phyloP scores from a whole-genome alignment of 805 yeast species.

The Candida krabiensis region DNA sequence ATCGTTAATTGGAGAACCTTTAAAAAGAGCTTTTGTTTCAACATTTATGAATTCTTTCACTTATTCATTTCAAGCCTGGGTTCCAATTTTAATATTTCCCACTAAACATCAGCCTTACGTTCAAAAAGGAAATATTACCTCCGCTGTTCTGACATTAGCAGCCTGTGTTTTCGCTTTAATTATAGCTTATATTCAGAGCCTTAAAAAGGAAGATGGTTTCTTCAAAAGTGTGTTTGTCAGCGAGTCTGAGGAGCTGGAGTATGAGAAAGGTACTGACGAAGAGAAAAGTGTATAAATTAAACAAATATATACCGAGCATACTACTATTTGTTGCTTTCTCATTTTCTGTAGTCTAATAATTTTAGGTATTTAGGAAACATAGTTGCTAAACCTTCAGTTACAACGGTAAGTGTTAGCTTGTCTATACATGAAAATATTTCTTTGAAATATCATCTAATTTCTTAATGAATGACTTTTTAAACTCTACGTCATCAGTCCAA shows the following conservation, averaged over 20 bases:
- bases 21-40: conserved; percentile 1
- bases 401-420: too few species aligned
- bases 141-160: not conserved
- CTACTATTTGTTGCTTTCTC: too few species aligned
- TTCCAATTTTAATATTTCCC: not conserved
- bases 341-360: too few species aligned
- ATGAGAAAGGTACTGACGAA: too few species aligned
- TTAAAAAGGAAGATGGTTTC: not conserved
- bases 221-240: not conserved
- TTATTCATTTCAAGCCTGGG: conserved; percentile 1
- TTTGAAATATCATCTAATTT: conserved; percentile 13
- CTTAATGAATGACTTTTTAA: conserved; percentile 13
- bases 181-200: not conserved
- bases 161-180: not conserved
- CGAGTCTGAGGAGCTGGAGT: too few species aligned
- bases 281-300: too few species aligned
- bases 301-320: too few species aligned
- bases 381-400: too few species aligned
- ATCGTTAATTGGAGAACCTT: conserved; percentile 1
- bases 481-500: conserved; percentile 22
- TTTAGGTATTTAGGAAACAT: too few species aligned
- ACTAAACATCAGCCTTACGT: not conserved
- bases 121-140: not conserved
- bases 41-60: conserved; percentile 1
- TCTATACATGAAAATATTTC: conserved; percentile 8